Evolutionary conservation across 1,284 basidiomycete genomes (phyloP).

Genomic region (Omphalotus olearius): DNA sequence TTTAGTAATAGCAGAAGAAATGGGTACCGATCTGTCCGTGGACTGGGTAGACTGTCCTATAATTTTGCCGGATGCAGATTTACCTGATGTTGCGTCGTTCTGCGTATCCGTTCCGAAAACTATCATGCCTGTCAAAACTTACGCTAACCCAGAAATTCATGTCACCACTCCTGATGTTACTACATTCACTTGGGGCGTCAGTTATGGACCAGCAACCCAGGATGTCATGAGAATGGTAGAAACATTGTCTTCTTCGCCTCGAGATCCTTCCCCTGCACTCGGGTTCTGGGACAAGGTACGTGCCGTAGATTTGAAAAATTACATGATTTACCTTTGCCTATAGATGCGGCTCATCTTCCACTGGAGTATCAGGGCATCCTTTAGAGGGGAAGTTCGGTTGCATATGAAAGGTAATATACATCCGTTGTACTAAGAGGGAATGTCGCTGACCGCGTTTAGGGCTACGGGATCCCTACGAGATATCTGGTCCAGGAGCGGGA

Average conservation of each 20-base stretch:
- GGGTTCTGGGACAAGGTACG: slow-evolving; percentile 93
- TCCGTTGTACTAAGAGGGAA: slow-evolving; percentile 1
- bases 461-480: slow-evolving; percentile 77
- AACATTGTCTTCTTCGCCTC: slow-evolving; percentile 73
- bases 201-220: slow-evolving; percentile 83
- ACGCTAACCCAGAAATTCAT: slow-evolving; percentile 73
- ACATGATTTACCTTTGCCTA: neutral
- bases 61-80: slow-evolving; percentile 48
- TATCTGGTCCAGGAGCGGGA: slow-evolving; percentile 79
- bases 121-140: slow-evolving; percentile 93
- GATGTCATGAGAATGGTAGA: slow-evolving; percentile 87
- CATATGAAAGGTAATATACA: slow-evolving; percentile 74
- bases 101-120: slow-evolving; percentile 81
- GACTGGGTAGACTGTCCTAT: slow-evolving; percentile 72
- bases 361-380: slow-evolving; percentile 74
- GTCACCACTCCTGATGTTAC: slow-evolving; percentile 67
- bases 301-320: neutral
- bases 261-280: slow-evolving; percentile 82
- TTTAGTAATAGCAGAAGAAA: slow-evolving; percentile 88
- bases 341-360: slow-evolving; percentile 84
- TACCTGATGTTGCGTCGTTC: slow-evolving; percentile 53
- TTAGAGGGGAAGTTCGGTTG: slow-evolving; percentile 73
- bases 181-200: slow-evolving; percentile 87
- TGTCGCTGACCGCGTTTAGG: slow-evolving; percentile 44
- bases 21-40: slow-evolving; percentile 68